Evolutionary conservation across 2,329 filamentous ascomycete genomes (phyloP).

Genomic region (Fusarium luffae): DNA sequence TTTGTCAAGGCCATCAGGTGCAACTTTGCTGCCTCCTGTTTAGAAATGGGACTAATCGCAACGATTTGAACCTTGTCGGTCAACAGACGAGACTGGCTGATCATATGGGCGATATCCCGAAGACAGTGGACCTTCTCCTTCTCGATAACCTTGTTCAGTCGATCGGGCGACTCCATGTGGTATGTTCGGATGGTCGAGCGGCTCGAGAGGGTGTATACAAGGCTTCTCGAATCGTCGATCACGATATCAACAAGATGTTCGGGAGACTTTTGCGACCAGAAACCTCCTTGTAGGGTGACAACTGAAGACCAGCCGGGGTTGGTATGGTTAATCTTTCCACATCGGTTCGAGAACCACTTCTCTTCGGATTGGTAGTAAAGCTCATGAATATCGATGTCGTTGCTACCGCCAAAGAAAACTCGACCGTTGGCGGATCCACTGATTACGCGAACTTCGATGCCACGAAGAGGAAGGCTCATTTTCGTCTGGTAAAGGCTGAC

Average conservation of each 20-base stretch:
- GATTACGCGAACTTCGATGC: slow-evolving; percentile 81
- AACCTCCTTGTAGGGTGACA: slow-evolving; percentile 61
- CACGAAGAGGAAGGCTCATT: slow-evolving; percentile 82
- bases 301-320: slow-evolving; percentile 76
- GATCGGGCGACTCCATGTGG: slow-evolving; percentile 77
- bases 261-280: slow-evolving; percentile 62
- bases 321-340: slow-evolving; percentile 89
- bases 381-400: slow-evolving; percentile 90
- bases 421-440: slow-evolving; percentile 85
- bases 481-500: slow-evolving; percentile 89
- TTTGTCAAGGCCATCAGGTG: slow-evolving; percentile 91
- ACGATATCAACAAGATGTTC: slow-evolving; percentile 83
- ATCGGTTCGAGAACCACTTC: slow-evolving; percentile 92
- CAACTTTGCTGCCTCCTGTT: slow-evolving; percentile 81
- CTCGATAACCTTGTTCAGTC: slow-evolving; percentile 72
- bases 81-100: slow-evolving; percentile 77
- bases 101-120: slow-evolving; percentile 86
- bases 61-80: slow-evolving; percentile 78
- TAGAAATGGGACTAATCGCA: slow-evolving; percentile 85
- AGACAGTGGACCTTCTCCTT: slow-evolving; percentile 71
- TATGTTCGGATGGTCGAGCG: slow-evolving; percentile 91
- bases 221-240: slow-evolving; percentile 86
- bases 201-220: slow-evolving; percentile 92
- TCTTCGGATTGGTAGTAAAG: slow-evolving; percentile 97
- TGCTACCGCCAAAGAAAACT: slow-evolving; percentile 88